phyloP scores from a whole-genome alignment of 345 rosid species.

The Theobroma cacao region DNA sequence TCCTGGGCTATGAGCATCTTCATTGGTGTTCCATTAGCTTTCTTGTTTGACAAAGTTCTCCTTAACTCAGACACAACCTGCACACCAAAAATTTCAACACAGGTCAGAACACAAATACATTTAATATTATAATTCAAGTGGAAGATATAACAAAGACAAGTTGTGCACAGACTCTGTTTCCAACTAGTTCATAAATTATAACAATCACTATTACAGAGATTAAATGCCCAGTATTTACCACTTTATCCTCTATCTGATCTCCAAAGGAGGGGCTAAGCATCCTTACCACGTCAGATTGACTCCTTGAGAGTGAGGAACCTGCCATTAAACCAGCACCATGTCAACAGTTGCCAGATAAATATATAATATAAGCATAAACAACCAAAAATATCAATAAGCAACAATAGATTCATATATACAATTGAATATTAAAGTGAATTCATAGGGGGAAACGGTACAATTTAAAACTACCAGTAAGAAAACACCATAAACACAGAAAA shows the following conservation, averaged over 20 bases:
- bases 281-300: slow-evolving; percentile 67
- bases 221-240: slow-evolving; percentile 38
- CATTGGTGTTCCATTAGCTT: slow-evolving; percentile 64
- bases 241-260: slow-evolving; percentile 59
- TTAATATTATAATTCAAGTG: slow-evolving; percentile 24
- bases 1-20: slow-evolving; percentile 83
- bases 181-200: slow-evolving; percentile 12
- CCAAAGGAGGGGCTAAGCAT: slow-evolving; percentile 41
- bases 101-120: slow-evolving; percentile 19
- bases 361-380: slow-evolving; percentile 12
- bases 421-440: not conserved
- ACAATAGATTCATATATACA: slow-evolving; percentile 9
- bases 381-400: not conserved
- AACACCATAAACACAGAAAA: not conserved
- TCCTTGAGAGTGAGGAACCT: slow-evolving; percentile 66
- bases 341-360: slow-evolving; percentile 25
- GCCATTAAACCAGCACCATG: slow-evolving; percentile 14
- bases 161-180: slow-evolving; percentile 22
- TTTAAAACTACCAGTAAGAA: not conserved
- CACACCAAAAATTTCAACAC: slow-evolving; percentile 19
- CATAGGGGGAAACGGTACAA: not conserved
- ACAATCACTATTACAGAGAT: slow-evolving; percentile 15
- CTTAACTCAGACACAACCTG: slow-evolving; percentile 56
- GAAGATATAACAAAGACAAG: slow-evolving; percentile 25
- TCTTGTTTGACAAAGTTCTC: slow-evolving; percentile 59